Evolutionary conservation across 345 rosid species (phyloP), one percentile per base, ranked within the genome.

Genomic region (Citrus cavaleriei): DNA sequence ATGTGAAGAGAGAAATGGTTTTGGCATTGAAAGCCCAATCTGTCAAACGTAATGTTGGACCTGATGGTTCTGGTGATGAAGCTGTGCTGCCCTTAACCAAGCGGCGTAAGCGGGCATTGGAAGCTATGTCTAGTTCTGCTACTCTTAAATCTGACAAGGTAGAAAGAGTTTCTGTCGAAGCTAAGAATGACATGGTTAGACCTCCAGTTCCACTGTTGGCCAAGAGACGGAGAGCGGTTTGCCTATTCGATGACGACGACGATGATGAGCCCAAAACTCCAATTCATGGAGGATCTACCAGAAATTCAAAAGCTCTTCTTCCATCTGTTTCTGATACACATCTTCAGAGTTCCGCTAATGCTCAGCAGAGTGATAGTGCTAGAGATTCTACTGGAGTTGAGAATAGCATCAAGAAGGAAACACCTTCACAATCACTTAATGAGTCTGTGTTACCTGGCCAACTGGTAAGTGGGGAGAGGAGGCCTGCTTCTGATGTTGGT

Each of bases 261-360:
- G 92, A 90, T 71, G 93, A 89, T 40, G 91, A 85, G 72, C 92
- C 92, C 21, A 93, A 91, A 87, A 95, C 98, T 87, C 98, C 99
- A 57, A 86, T 93, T 83, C 92, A 92, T 79, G 92, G 90, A 77
- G 91, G 84, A 77, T 77, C 86, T 77, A 77, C 75, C 27, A 82
- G 72, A 81, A 86, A 73, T 83, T 77, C 70, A 61, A 87, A 75
- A 75, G 84, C 69, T 54, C 75, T 87, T 54, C 75, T 86, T 60
- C 37, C 77, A 30, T 76, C 81, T 76, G 83, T 72, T 81, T 62
- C 83, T 55, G 87, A 76, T 80, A 69, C 77, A 35, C 75, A 68
- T 62, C 83, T 62, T 61, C 83, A 77, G 35, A 81, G 70, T 78
- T 77, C 85, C 69, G 73, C 65, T 68, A 77, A 64, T 72, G 75